A percentile compares a stretch with the other conserved stretches of the same genome.
phyloP scores from a whole-genome alignment of 129 eudicot species.

The Flaveria linearis region DNA sequence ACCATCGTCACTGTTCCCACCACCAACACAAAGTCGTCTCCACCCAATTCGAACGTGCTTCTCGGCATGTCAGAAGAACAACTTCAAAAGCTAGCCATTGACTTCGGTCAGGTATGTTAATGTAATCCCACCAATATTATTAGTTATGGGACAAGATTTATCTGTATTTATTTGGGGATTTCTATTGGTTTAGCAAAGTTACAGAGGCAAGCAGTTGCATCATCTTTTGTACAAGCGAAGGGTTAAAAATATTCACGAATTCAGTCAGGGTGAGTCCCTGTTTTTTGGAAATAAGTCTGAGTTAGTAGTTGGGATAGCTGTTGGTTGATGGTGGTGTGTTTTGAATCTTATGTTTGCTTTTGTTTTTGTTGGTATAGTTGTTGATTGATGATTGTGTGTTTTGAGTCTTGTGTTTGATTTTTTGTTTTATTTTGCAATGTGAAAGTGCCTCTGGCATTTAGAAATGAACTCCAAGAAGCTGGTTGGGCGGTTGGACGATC shows the following conservation, averaged over 20 bases:
- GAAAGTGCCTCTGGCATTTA: conserved; percentile 87
- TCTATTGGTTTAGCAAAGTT: conserved; percentile 53
- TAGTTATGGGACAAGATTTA: too few relatives aligned
- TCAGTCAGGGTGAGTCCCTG: conserved; percentile 58
- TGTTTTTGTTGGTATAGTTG: too few relatives aligned
- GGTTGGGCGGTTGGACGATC: conserved; percentile 96
- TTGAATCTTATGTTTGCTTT: too few relatives aligned
- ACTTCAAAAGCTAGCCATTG: conserved; percentile 80
- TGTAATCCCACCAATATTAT: too few relatives aligned
- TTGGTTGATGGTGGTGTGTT: too few relatives aligned
- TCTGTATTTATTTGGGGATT: neutral
- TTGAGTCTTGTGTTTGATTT: neutral
- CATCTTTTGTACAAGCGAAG: conserved; percentile 87
- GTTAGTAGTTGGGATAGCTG: too few relatives aligned
- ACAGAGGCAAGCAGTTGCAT: conserved; percentile 92
- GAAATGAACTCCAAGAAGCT: conserved; percentile 76
- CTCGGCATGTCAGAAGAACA: conserved; percentile 96
- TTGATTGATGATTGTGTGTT: neutral
- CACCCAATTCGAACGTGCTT: conserved; percentile 53
- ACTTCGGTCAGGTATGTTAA: conserved; percentile 66
- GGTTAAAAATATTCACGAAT: conserved; percentile 70
- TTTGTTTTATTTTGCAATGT: neutral
- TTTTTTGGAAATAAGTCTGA: neutral
- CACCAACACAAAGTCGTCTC: conserved; percentile 22
- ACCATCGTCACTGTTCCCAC: conserved; percentile 32